Conservation (phyloP, 257 asterid species). For the Pogostemon cablin region DNA sequence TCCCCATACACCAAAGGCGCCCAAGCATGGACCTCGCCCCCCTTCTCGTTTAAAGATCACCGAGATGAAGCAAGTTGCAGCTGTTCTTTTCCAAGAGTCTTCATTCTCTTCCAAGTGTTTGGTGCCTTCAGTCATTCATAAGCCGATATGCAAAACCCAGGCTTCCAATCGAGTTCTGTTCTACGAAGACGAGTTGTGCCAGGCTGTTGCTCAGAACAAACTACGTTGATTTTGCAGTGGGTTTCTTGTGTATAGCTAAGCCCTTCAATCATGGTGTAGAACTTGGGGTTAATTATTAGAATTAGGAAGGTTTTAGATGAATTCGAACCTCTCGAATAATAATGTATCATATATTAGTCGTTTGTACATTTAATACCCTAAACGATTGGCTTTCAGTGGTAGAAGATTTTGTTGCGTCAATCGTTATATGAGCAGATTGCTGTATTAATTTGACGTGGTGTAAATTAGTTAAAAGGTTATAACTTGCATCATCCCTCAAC, state of each 20-base stretch:
- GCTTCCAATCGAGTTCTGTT: slow-evolving; percentile 83
- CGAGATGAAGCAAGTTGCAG: slow-evolving; percentile 87
- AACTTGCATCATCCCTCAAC: neutral
- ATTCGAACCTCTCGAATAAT: slow-evolving; percentile 32
- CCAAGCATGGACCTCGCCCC: slow-evolving; percentile 86
- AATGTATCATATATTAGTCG: slow-evolving; percentile 29
- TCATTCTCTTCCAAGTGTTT: slow-evolving; percentile 59
- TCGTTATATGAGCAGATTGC: no score
- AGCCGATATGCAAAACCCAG: slow-evolving; percentile 74
- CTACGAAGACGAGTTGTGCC: slow-evolving; percentile 93
- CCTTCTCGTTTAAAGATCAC: slow-evolving; percentile 74
- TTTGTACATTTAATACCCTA: slow-evolving; percentile 36
- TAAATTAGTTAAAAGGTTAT: no score
- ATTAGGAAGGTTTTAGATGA: slow-evolving; percentile 29
- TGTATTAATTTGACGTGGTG: no score
- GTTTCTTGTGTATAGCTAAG: slow-evolving; percentile 41
- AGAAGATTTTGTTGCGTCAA: neutral
- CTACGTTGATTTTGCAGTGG: slow-evolving; percentile 55
- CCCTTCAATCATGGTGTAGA: slow-evolving; percentile 24
- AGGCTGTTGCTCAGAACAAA: slow-evolving; percentile 96
- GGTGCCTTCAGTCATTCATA: slow-evolving; percentile 71
- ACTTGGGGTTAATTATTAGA: slow-evolving; percentile 22
- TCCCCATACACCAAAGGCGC: slow-evolving; percentile 93
- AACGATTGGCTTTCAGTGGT: slow-evolving; percentile 11
- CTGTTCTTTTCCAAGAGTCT: slow-evolving; percentile 84